Evolutionary conservation across 2,329 filamentous ascomycete species (phyloP).

Genomic region (Microcyclospora tardicrescens): DNA sequence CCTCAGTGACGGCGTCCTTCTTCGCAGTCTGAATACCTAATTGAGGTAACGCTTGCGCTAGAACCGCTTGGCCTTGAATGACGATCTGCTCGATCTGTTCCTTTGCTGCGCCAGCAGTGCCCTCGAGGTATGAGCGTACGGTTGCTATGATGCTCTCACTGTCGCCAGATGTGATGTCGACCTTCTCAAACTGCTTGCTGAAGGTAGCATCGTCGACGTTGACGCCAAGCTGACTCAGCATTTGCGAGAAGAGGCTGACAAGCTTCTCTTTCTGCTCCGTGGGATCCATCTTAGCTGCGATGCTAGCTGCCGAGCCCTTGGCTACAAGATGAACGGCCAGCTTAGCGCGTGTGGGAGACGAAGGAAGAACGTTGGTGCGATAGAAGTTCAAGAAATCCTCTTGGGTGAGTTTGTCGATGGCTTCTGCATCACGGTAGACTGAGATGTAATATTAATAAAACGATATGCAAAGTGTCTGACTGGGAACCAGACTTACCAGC

Average conservation of each 20-base stretch:
- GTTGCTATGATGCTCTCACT: constrained; percentile 27
- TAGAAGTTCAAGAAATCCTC: constrained; percentile 70
- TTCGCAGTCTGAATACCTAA: constrained; percentile 26
- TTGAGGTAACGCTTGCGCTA: constrained; percentile 32
- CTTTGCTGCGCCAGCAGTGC: constrained; percentile 34
- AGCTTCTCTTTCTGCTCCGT: constrained; percentile 34
- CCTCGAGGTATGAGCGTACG: constrained; percentile 26
- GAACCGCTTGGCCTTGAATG: constrained; percentile 36
- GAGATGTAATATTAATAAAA: constrained; percentile 4
- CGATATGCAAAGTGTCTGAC: background rate
- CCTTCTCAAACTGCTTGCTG: constrained; percentile 29
- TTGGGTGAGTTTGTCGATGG: constrained; percentile 64
- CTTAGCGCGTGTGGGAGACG: constrained; percentile 64
- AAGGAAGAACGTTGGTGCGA: constrained; percentile 58
- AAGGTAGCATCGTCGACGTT: constrained; percentile 32
- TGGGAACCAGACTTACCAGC: constrained; percentile 48
- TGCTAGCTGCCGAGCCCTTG: constrained; percentile 39
- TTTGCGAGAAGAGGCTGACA: constrained; percentile 30
- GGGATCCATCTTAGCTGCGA: constrained; percentile 22
- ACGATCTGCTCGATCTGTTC: constrained; percentile 38
- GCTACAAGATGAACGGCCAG: constrained; percentile 72
- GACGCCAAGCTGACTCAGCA: constrained; percentile 37
- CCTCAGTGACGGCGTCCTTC: constrained; percentile 20
- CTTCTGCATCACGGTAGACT: constrained; percentile 64
- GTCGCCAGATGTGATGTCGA: constrained; percentile 31